Evolutionary conservation across 768 basidiomycete genomes (phyloP), one percentile per base, ranked within the genome.

Genomic region (Imleria badia): DNA sequence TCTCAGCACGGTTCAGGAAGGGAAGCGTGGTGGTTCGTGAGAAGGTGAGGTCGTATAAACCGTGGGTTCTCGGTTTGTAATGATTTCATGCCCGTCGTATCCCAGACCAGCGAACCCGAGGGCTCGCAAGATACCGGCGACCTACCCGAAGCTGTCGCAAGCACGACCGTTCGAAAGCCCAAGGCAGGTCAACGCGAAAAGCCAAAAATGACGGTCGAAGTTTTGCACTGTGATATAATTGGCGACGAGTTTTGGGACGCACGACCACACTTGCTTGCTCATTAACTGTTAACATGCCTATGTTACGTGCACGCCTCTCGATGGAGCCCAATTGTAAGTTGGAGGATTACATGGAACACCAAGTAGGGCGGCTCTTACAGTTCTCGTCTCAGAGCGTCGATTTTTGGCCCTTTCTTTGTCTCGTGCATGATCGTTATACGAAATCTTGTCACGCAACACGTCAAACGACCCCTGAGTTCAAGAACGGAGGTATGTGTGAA

Each of bases 151-250:
- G 11, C 30, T 22, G 3, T 34, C n/a, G 33, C 9, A 30, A 26
- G 36, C 23, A 51, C 47, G 51, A 49, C 44, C 20, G 22, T 26
- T 44, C 38, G 64, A 60, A 50, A 55, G 57, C 48, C 48, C 54
- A 59, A 61, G 56, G 55, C 57, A 54, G 74, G 70, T 59, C 72
- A 67, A 55, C 71, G 73, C 55, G 55, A 55, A 34, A 76, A 74
- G 51, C 54, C 69, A 12, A 69, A 64, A 55, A 82, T 75, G 22
- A 76, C 63, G 63, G 73, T 92, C 44, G 77, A 75, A 6, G 73
- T 93, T 2, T 59, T 86, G 23, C 91, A 96, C 60, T 90, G 86
- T 66, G 94, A 96, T 72, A 80, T 96, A 54, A 94, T 96, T 55
- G 78, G 80, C 50, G 83, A 90, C 49, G 80, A 77, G 1, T 95